Base-by-base conservation (phyloP, 1,284 basidiomycete species). In the Puccinia horiana region DNA sequence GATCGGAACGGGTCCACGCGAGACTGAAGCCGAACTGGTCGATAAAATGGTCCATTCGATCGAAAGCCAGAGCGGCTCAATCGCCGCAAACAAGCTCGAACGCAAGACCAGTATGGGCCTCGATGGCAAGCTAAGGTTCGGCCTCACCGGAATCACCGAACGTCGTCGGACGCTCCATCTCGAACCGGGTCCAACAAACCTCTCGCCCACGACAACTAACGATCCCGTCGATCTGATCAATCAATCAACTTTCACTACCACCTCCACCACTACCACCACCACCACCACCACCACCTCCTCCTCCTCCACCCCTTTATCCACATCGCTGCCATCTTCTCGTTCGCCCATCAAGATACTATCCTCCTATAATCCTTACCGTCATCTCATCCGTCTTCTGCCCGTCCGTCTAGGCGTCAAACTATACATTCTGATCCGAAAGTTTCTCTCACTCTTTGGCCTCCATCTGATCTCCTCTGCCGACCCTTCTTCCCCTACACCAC, bases 11-110 rank as follows among this genome's bases (percentile, higher is more conserved):
- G 69, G 79, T 14, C 79, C 79, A 44, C 79, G 79, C 26, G 79
- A 81, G 44, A 58, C 79, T 0, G 79, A 81, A 37, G 67, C 79
- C 40, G 79, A 81, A 52, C 56, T 81, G 56, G 79, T 81, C 8
- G 79, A 81, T 26, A 61, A 81, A n/a, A 74, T 81, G 79, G 69
- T 81, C 16, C 32, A 81, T n/a, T 72, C 37, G 23, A 72, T 81
- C 52, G 70, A 81, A 65, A 14, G 70, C 9, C 26, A 29, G 35
- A 81, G 70, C 61, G 79, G 79, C 8, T 49, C 56, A 12, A 58
- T 63, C 29, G 79, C 70, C 18, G 79, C 79, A 1, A 81, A 81
- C 26, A 81, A 73, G 18, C 44, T 81, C 18, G 79, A 81, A 73
- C 69, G 79, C 18, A 81, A 74, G 56, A 70, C 79, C 9, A 74